Base-by-base conservation (phyloP, 1,139 yeast genomes). In the Nadsonia starkeyi-henricii region DNA sequence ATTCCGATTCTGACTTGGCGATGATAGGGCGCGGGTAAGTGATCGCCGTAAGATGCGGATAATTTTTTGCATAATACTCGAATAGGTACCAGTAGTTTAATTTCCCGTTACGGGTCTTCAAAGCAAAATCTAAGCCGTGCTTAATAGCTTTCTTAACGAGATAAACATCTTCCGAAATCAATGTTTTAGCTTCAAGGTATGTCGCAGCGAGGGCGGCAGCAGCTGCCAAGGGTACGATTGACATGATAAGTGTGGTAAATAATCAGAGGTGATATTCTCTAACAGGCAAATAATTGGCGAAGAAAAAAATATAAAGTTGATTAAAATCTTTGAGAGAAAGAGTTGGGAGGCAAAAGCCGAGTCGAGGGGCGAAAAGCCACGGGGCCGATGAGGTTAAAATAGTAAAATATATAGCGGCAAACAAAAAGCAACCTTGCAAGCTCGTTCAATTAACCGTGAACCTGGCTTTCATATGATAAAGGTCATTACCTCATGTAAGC, bases 41-140 rank as follows among this genome's bases (percentile, higher is more conserved):
- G 42, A 85, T 65, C 1, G 86, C 88, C 20, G 63, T 58, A 45
- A 69, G 69, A 52, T 77, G 62, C n/a, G 85, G 81, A 55, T 74
- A 60, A 51, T 67, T 65, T 37, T 58, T 52, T 2, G 71, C 86
- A 8, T 75, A 64, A 42, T 66, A 58, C 56, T 80, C 88, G 56
- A 83, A 78, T 26, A 67, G 57, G 60, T 81, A 80, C 86, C 89
- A 83, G 58, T 71, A 77, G 58, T 79, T 79, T 48, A 79, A 78
- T 53, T 67, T 70, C 18, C 76, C 77, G 43, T 72, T 62, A 46
- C 66, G 61, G 44, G 73, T 67, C 45, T 56, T 53, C 17, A 51
- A 30, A 13, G 48, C 47, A 42, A 57, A 55, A 15, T 47, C 43
- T 17, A 59, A n/a, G 2, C 55, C 58, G 20, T 62, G 48, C 30